Evolutionary conservation across 768 basidiomycete species (phyloP).

Genomic region (Boletus rubroflammeus): DNA sequence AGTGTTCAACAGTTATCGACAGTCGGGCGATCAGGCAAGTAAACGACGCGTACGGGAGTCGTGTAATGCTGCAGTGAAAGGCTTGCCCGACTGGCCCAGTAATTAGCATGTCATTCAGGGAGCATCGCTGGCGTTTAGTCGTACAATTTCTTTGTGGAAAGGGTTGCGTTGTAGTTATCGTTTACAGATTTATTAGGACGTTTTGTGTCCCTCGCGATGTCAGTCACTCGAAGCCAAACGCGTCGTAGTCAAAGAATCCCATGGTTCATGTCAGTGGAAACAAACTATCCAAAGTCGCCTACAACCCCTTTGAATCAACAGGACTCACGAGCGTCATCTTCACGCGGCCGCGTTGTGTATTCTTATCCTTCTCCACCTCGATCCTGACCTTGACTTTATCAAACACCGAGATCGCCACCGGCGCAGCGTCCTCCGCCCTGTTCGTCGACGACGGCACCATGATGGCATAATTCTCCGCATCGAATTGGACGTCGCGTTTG

Average conservation of each 20-base stretch:
- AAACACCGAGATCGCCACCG: constrained; percentile 78
- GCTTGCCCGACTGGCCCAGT: constrained; percentile 72
- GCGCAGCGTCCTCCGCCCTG: constrained; percentile 20
- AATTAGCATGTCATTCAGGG: constrained; percentile 13
- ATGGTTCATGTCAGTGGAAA: not conserved
- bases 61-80: constrained; percentile 68
- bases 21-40: constrained; percentile 66
- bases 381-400: constrained; percentile 92
- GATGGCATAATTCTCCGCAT: constrained; percentile 87
- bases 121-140: not conserved
- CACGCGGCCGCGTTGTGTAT: constrained; percentile 86
- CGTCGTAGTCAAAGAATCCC: not conserved
- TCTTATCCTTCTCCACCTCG: constrained; percentile 90
- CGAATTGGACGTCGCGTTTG: constrained; percentile 85
- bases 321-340: constrained; percentile 77
- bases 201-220: not conserved
- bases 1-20: constrained; percentile 67
- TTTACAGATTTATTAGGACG: constrained; percentile 8
- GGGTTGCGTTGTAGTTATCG: not conserved
- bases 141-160: not conserved
- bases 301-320: constrained; percentile 50
- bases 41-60: constrained; percentile 76
- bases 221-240: too few relatives aligned
- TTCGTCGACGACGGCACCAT: constrained; percentile 49
- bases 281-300: constrained; percentile 4